Conservation (phyloP, 78 protist genomes). For the Bodo saltans region DNA sequence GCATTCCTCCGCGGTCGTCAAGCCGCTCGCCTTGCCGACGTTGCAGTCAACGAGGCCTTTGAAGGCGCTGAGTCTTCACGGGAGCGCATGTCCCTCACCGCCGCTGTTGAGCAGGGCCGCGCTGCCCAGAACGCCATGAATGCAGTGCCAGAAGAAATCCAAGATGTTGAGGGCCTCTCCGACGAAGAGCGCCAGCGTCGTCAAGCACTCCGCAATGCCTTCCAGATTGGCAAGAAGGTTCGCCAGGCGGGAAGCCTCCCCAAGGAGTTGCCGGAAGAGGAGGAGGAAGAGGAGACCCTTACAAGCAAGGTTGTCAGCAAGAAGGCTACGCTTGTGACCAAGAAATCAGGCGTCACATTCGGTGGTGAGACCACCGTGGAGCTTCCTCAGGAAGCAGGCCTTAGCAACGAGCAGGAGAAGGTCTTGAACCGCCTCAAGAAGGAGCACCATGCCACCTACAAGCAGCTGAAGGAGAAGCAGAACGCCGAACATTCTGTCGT, state of each 20-base stretch:
- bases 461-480: no score
- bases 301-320: no score
- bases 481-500: no score
- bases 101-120: neutral
- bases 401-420: no score
- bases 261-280: slow-evolving; percentile 1
- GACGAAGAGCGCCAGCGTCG: slow-evolving; percentile 14
- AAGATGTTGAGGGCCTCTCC: neutral
- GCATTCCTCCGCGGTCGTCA: neutral
- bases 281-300: no score
- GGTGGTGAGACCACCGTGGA: no score
- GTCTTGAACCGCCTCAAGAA: no score
- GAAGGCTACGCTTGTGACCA: no score
- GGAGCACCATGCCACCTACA: no score
- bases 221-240: neutral
- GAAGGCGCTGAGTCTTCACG: neutral
- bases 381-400: no score
- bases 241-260: neutral
- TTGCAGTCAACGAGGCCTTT: neutral
- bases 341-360: no score
- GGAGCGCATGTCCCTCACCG: neutral
- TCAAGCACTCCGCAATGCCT: neutral
- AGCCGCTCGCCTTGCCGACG: neutral
- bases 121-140: neutral
- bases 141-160: neutral